phyloP scores from a whole-genome alignment of 176 grass and related monocot genomes.

The Melocanna baccifera region DNA sequence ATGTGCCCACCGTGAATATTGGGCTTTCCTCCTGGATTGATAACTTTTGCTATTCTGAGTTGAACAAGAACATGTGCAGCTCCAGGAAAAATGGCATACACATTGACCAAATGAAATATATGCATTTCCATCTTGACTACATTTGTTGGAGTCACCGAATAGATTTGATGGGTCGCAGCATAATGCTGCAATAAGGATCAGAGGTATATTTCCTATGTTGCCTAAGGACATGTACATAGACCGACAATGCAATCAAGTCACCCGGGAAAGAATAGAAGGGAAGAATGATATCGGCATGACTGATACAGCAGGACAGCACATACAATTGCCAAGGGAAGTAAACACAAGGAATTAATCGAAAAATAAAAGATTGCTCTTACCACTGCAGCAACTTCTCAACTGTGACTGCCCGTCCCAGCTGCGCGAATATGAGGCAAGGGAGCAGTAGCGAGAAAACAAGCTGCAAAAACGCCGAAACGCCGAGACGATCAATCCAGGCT shows the following conservation, averaged over 20 bases:
- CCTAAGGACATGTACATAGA: too few species aligned
- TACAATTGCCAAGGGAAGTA: too few species aligned
- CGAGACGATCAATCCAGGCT: too few species aligned
- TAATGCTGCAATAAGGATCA: constrained; percentile 59
- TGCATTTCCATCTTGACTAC: constrained; percentile 62
- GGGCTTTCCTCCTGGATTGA: background rate
- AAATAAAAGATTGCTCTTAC: constrained; percentile 31
- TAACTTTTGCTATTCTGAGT: background rate
- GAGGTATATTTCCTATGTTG: constrained; percentile 67
- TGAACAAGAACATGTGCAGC: background rate
- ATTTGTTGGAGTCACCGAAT: constrained; percentile 52
- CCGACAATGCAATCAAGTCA: too few species aligned
- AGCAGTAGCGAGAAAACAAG: constrained; percentile 68
- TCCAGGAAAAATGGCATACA: constrained; percentile 31
- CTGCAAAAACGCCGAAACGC: too few species aligned
- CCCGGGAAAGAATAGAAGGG: too few species aligned
- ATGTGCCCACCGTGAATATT: background rate
- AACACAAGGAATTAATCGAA: too few species aligned
- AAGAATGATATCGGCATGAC: too few species aligned
- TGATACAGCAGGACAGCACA: too few species aligned
- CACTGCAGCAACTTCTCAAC: constrained; percentile 49
- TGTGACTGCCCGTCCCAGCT: constrained; percentile 57
- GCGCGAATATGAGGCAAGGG: constrained; percentile 62
- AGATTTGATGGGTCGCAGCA: constrained; percentile 57
- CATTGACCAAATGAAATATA: constrained; percentile 72